Evolutionary conservation across 306 rosid species (phyloP).

Genomic region (Luffa aegyptiaca): DNA sequence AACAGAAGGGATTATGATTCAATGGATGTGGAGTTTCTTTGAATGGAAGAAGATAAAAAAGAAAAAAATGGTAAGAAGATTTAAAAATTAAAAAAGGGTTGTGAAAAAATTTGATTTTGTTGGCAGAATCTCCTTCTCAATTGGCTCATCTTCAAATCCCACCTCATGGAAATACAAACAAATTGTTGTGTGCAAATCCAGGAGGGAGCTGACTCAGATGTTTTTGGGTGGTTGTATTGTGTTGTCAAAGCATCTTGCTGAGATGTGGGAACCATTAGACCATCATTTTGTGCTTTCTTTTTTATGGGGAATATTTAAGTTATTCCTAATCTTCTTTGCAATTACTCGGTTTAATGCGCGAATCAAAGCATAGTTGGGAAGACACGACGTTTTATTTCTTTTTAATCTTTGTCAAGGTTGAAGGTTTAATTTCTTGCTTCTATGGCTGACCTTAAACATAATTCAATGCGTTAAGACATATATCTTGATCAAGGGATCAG

Average conservation of each 20-base stretch:
- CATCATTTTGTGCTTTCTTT: neutral
- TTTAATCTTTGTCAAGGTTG: too few relatives aligned
- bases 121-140: slow-evolving; percentile 47
- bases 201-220: neutral
- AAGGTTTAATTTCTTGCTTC: too few relatives aligned
- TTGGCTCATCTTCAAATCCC: slow-evolving; percentile 26
- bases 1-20: slow-evolving; percentile 49
- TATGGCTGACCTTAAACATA: too few relatives aligned
- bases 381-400: too few relatives aligned
- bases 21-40: slow-evolving; percentile 30
- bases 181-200: neutral
- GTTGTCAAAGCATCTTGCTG: neutral
- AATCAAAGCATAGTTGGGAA: too few relatives aligned
- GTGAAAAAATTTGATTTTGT: slow-evolving; percentile 2
- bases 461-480: too few relatives aligned
- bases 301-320: neutral
- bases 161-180: neutral
- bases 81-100: too few relatives aligned
- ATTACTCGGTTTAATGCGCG: too few relatives aligned
- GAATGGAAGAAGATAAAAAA: too few relatives aligned
- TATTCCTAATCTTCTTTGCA: neutral
- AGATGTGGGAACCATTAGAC: neutral
- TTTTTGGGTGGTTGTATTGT: neutral
- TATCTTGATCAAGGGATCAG: too few relatives aligned
- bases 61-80: too few relatives aligned